phyloP scores from a whole-genome alignment of 2,329 filamentous ascomycete species.

The Aspergillus tanneri region DNA sequence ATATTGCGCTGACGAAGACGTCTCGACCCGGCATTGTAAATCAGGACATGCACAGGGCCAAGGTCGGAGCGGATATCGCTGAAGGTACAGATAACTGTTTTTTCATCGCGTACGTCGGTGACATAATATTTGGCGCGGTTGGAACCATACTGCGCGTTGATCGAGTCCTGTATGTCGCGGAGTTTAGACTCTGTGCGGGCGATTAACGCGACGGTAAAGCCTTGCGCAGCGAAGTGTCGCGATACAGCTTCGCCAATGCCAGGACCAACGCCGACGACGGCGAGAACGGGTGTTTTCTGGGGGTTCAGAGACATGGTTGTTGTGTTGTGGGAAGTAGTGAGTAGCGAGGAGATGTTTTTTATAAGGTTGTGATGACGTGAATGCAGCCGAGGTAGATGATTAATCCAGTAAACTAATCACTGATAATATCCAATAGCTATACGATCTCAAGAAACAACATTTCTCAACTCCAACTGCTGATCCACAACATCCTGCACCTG shows the following conservation, averaged over 20 bases:
- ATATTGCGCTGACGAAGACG: slow-evolving; percentile 15
- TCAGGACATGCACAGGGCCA: slow-evolving; percentile 14
- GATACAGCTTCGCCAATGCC: slow-evolving; percentile 19
- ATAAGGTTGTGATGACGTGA: neutral
- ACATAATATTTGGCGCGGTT: slow-evolving; percentile 12
- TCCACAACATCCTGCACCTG: slow-evolving; percentile 16
- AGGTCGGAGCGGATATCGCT: slow-evolving; percentile 13
- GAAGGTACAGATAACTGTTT: slow-evolving; percentile 10
- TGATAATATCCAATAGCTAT: neutral
- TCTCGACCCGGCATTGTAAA: slow-evolving; percentile 19
- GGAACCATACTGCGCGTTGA: slow-evolving; percentile 9
- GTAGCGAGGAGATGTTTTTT: neutral
- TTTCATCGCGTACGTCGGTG: slow-evolving; percentile 13
- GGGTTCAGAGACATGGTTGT: slow-evolving; percentile 14
- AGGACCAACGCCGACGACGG: slow-evolving; percentile 18
- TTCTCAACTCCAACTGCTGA: slow-evolving; percentile 17
- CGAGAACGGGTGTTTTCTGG: slow-evolving; percentile 11
- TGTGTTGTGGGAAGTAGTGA: too few relatives aligned
- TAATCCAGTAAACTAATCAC: neutral
- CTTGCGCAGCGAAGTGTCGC: slow-evolving; percentile 15
- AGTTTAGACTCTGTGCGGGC: slow-evolving; percentile 16
- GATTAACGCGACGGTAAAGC: slow-evolving; percentile 18
- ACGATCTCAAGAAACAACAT: neutral
- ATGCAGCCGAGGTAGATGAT: slow-evolving; percentile 5
- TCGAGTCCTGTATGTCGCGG: slow-evolving; percentile 10